Base-by-base conservation (phyloP, 352 stramenopile species). In the Pythium chondricola region DNA sequence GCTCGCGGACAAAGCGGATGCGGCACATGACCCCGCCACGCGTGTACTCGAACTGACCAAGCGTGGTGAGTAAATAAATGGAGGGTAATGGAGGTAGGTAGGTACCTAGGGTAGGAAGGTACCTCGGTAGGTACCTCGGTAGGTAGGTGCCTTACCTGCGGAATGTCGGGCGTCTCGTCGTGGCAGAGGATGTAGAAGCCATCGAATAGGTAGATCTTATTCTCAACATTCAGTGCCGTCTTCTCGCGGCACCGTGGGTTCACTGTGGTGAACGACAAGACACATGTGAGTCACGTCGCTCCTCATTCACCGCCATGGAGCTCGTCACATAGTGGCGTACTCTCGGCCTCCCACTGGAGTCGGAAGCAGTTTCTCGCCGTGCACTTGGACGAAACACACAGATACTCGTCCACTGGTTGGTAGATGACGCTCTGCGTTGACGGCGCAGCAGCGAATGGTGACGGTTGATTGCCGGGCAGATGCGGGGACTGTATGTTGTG, bases 131-230 rank as follows among this genome's bases (percentile, higher is more conserved):
- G n/a, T n/a, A n/a, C n/a, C n/a, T n/a, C n/a, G n/a, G n/a, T n/a
- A n/a, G n/a, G n/a, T n/a, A n/a, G n/a, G 21, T 14, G n/a, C 14
- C 39, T 41, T 50, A 90, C 83, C 55, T 81, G 70, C 11, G 80
- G 74, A 16, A 90, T 64, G 8, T 79, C 60, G 8, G 71, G 66
- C 27, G 48, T 48, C 3, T 85, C 63, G 27, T 70, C 63, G 20
- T 92, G 81, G 33, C 69, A 89, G 14, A 94, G 64, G 45, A 94
- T 49, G 66, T 87, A 92, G 52, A 93, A 93, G 29, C 83, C 83
- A 41, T 94, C 83, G 43, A 94, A 94, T 22, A 91, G 52, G 50
- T 88, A 90, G 20, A 86, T 62, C 22, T 65, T 64, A 25, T 69
- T 63, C 16, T 78, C 65, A n/a, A 80, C 65, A 25, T 75, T 60